Base-by-base conservation (phyloP, 1,284 basidiomycete species). In the Afroboletus lepidellus region DNA sequence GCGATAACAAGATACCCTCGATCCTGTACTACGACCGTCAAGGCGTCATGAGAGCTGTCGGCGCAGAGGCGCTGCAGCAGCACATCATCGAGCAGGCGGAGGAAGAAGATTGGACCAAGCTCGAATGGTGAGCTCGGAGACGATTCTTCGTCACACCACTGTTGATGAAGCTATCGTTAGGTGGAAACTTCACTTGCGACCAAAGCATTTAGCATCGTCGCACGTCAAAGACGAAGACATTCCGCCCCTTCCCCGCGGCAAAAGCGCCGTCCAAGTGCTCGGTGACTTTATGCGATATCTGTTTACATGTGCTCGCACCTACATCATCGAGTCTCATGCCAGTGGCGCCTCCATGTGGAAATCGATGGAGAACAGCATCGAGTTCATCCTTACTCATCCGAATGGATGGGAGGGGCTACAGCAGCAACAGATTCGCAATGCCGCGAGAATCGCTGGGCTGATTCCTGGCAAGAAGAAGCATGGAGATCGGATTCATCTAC, bases 131-230 rank as follows among this genome's bases (percentile, higher is more conserved):
- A 36, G 68, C 38, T 45, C 21, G 6, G 5, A 4, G 24, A 24
- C 5, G 1, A 8, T 8, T 12, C 12, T 12, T 15, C n/a, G 12
- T 27, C 20, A 8, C 15, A 3, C 8, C 12, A 30, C 37, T 29
- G 20, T 37, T 58, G 6, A 63, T 37, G 21, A 20, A 8, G 24
- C 42, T 16, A 7, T 0, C 24, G 5, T 23, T 18, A 84, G 81
- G 81, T 84, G 82, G 70, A 83, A 84, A 56, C 67, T 84, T 1
- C 74, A 81, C 55, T 62, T 84, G 15, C 74, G 77, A 4, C 71
- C 77, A 4, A 57, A 61, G 24, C 64, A 69, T 9, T 53, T 72
- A 44, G 55, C 53, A 44, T 55, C 57, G 24, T 53, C 57, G 27
- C 59, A 63, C 43, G 60, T 65, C 46, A 60, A 56, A n/a, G 49